Conservation (phyloP, 2,329 filamentous ascomycete genomes). For the Albophoma yamanashiensis region DNA sequence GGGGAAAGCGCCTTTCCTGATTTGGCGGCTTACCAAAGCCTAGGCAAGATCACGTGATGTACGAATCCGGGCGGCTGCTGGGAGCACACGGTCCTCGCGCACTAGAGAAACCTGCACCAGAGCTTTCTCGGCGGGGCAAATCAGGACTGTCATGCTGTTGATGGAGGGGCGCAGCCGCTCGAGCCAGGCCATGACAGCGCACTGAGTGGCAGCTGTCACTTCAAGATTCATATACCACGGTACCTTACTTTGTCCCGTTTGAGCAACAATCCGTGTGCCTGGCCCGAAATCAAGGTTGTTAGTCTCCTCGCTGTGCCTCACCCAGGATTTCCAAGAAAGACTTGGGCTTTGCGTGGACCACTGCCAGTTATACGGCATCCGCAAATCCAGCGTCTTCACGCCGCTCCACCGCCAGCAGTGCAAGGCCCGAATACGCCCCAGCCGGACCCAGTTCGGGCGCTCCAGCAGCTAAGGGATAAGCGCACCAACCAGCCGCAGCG, state of each 20-base stretch:
- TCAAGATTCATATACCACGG: no score
- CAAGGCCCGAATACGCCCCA: neutral
- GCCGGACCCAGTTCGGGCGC: neutral
- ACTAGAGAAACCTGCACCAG: neutral
- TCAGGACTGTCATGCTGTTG: neutral
- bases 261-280: no score
- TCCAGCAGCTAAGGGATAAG: neutral
- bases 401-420: neutral
- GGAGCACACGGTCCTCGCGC: no score
- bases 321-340: no score
- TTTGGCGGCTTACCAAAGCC: neutral
- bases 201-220: no score
- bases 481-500: neutral
- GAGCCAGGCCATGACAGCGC: no score
- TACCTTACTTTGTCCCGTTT: no score
- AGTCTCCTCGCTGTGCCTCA: no score
- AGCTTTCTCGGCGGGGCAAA: neutral
- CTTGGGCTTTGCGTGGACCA: no score
- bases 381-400: neutral
- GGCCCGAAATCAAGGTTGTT: no score
- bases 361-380: no score
- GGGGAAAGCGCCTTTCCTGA: neutral
- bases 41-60: neutral
- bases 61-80: no score
- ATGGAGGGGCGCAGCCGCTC: neutral